Evolutionary conservation across 1,284 basidiomycete genomes (phyloP), one percentile per base, ranked within the genome.

Genomic region (Laetiporus sulphureus): DNA sequence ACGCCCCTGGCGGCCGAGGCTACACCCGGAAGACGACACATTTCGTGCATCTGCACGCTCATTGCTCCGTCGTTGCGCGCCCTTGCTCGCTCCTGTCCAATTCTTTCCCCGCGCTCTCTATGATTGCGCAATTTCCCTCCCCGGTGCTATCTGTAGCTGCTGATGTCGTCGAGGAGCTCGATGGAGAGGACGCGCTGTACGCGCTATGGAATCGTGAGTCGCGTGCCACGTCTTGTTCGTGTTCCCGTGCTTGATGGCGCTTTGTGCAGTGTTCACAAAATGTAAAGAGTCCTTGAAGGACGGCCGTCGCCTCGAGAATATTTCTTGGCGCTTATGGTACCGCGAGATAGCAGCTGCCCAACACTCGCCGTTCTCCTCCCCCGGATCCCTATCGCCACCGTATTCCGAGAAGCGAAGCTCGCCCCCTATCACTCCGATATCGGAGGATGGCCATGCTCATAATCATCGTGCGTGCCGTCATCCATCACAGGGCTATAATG

Each of bases 301-400:
- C 49, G 90, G 90, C 11, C 71, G 69, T 19, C 68, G 90, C 23
- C 72, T 91, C 21, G 89, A 92, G 64, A 91, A 92, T 57, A 79
- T 91, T 42, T 82, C 83, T 5, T 92, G 89, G 90, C 68, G 89
- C 38, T 65, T 92, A 11, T 91, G 87, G 88, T 77, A 85, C 58
- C 76, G 79, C 48, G 78, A 87, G 52, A 67, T 80, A 50, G 57
- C 67, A 35, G 57, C 59, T 20, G 49, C 61, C 12, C 63, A 63
- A 25, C 25, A 51, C 16, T 60, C 53, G 42, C 57, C 55, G 5
- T 56, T 60, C 5, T 50, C 56, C 29, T 60, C 67, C 11, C 62
- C 64, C 5, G 58, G 61, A 29, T 56, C 56, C n/a, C 36, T 50
- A 22, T 59, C 59, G 1, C 54, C 60, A 5, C 52, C 57, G 20